Evolutionary conservation across 495 filamentous ascomycete genomes (phyloP), one percentile per base, ranked within the genome.

Genomic region (Neurospora intermedia): DNA sequence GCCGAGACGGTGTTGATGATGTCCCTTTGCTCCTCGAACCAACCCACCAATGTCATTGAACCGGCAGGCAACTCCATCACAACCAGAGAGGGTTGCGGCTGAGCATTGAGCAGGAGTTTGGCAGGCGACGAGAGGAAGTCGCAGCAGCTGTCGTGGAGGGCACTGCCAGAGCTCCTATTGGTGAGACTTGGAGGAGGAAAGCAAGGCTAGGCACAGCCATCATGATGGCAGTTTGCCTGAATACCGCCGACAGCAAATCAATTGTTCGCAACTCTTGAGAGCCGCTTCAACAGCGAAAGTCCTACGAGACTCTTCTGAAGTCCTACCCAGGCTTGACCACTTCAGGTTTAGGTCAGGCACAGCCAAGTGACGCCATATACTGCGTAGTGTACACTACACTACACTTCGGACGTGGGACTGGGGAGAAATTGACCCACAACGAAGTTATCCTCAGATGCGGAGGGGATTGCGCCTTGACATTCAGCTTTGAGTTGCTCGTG

Each of bases 321-420:
- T 81, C 79, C 79, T 81, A 81, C 73, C 72, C 70, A 39, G 16
- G 40, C 71, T 69, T 71, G 54, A 62, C 75, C 72, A 20, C 9
- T 75, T 78, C 73, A 1, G 75, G 78, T 54, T 72, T 81, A 80
- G 79, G 31, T 81, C 78, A 77, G 79, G 79, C 79, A 80, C 78
- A 73, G 73, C 70, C 71, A 71, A 27, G 35, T 18, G 70, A 71
- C 69, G 69, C 62, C 69, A 70, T 72, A 48, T n/a, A 16, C 42
- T 31, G 27, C 27, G 27, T 31, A 31, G 27, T 31, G 27, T 38
- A 38, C 35, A 38, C 35, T 38, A 38, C 35, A 6, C 35, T 38
- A 38, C 35, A 6, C 45, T 74, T 76, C 73, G 75, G 77, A 73
- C 76, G 70, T 70, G 69, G 27, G 31, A 38, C 6, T 66, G 16